Evolutionary conservation across 495 filamentous ascomycete species (phyloP), one percentile per base, ranked within the genome.

Genomic region (Aspergillus conjunctus): DNA sequence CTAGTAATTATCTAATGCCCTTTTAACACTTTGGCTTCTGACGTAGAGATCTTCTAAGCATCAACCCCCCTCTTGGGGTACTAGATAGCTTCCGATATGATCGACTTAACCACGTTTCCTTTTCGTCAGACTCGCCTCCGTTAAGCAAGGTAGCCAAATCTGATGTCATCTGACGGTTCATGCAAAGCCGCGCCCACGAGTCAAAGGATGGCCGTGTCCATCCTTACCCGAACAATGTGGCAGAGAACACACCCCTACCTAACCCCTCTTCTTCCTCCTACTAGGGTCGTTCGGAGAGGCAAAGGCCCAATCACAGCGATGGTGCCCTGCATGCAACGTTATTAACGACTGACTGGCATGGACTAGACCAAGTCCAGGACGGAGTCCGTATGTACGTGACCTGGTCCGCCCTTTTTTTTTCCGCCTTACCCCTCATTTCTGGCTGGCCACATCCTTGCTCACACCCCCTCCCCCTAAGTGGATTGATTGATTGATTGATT

Each of bases 141-240:
- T 15, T 10, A 43, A 14, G 12, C 39, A 17, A 43, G 39, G 39
- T 43, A 14, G 12, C 17, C 20, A 14, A 4, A 12, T 10, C 20
- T 48, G 44, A 48, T 48, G 44, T 48, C 44, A 48, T 48, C 44
- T 48, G 44, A 48, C 44, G 20, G 44, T 48, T 48, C 37, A 41
- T 41, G 37, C 37, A 41, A 41, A 26, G 26, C 26, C 26, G 9
- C 37, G 37, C 37, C 37, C 11, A 41, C 8, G 26, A 41, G 11
- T 41, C 4, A n/a, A 41, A 41, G 37, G 37, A n/a, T 41, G 37
- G 15, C 37, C 11, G 9, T n/a, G 37, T 4, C 17, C 44, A 48
- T 48, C 17, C 44, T 11, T 48, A 18, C 44, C 44, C 44, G n/a
- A 48, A 21, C 44, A 41, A 14, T 20, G 43, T 46, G 15, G 15